Percentiles rank a stretch among this genome's conserved stretches.
Evolutionary conservation across 1,284 basidiomycete species (phyloP).

Genomic region (Apiotrichum montevideense): DNA sequence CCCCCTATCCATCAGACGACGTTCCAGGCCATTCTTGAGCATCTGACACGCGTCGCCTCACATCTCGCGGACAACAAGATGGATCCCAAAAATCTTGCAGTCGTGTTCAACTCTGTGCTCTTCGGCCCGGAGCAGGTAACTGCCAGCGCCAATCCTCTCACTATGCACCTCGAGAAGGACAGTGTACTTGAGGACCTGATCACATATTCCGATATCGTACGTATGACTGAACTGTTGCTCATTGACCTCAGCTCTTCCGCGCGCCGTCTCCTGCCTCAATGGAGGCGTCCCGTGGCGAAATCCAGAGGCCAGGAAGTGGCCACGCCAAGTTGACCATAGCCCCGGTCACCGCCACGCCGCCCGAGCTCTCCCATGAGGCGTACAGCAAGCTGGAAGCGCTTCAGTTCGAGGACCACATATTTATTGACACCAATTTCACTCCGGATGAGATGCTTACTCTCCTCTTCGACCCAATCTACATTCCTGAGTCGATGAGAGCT

Average conservation of each 20-base stretch:
- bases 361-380: not conserved
- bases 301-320: not conserved
- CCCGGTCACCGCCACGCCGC: not conserved
- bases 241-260: not conserved
- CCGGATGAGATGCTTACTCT: slow-evolving; percentile 66
- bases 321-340: slow-evolving; percentile 1
- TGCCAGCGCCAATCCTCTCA: slow-evolving; percentile 65
- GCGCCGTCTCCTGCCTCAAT: not conserved
- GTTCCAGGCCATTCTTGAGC: slow-evolving; percentile 78
- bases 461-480: slow-evolving; percentile 61
- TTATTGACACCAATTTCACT: slow-evolving; percentile 54
- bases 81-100: slow-evolving; percentile 82
- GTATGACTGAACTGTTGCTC: slow-evolving; percentile 7
- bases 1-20: slow-evolving; percentile 85
- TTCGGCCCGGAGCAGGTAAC: slow-evolving; percentile 84
- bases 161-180: slow-evolving; percentile 68
- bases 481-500: slow-evolving; percentile 45
- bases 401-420: not conserved
- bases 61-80: slow-evolving; percentile 69
- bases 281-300: not conserved
- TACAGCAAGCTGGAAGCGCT: not conserved
- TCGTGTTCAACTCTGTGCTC: slow-evolving; percentile 73
- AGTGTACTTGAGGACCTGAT: slow-evolving; percentile 83
- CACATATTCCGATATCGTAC: slow-evolving; percentile 51
- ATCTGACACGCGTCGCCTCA: slow-evolving; percentile 70